Percentiles rank a stretch among this genome's conserved stretches.
These are phyloP conservation scores for Yarrowia yakushimensis DNA, from an alignment of 805 yeast genomes.

Conservation along the genomic window DNA sequence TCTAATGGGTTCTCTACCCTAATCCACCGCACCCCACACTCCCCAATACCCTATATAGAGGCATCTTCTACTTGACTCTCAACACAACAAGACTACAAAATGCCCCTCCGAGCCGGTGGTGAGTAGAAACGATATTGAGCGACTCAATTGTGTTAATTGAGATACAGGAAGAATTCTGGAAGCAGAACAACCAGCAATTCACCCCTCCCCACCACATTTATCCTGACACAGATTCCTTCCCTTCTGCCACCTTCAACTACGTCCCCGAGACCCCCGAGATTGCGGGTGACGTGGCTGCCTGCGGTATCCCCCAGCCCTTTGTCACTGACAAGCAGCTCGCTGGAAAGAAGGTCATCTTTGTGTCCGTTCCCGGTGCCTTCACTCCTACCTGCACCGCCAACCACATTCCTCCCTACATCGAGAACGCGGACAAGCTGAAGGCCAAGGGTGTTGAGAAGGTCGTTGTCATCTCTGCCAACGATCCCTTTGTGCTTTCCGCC, in stretches of 20 bases:
- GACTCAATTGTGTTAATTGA: neutral
- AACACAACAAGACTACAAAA: neutral
- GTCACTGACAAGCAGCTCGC: conserved; percentile 39
- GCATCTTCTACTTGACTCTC: neutral
- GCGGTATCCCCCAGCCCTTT: conserved; percentile 42
- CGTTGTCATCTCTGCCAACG: conserved; percentile 63
- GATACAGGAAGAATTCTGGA: neutral
- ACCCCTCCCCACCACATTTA: neutral
- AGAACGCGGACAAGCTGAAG: conserved; percentile 48
- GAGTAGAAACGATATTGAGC: neutral
- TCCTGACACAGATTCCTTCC: conserved; percentile 20
- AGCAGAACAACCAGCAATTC: neutral
- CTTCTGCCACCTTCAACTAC: conserved; percentile 34
- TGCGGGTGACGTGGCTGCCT: conserved; percentile 34
- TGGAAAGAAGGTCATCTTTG: conserved; percentile 58
- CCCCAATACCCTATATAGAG: neutral
- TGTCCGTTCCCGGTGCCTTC: conserved; percentile 83
- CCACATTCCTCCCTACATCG: conserved; percentile 67
- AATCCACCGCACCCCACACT: conserved; percentile 2
- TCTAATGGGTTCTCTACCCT: conserved; percentile 21
- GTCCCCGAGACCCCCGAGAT: conserved; percentile 38
- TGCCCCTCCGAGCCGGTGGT: conserved; percentile 24
- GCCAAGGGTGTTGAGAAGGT: conserved; percentile 61
- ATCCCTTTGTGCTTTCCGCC: conserved; percentile 66
- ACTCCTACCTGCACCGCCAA: conserved; percentile 75